Base-by-base conservation (phyloP, 1,284 basidiomycete species). In the Trichosporon faecale region DNA sequence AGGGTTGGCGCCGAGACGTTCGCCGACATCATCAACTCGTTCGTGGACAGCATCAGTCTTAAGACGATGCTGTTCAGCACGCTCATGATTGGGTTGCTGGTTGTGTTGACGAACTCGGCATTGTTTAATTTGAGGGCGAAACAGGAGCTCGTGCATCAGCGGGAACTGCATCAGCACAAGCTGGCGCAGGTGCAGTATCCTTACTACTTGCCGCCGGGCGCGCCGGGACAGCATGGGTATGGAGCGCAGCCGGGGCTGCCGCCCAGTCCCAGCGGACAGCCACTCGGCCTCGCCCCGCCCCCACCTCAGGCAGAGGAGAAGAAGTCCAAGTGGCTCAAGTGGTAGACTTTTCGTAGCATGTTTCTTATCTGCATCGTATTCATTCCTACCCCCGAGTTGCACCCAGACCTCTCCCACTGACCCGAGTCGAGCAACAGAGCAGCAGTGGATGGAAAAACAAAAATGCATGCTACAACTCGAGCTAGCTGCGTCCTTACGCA, bases 21-120 rank as follows among this genome's bases (percentile, higher is more conserved):
- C 81, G 96, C 94, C 64, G 95, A 97, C 77, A 92, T 98, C 46
- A 90, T 98, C 76, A 97, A 98, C 82, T 90, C 93, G 8, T 99
- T 99, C 80, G 92, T 98, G 33, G 96, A 98, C 80, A 91, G 92
- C 57, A 95, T 98, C 80, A 95, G 91, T 82, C 98, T 94, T 93
- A 97, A 96, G 85, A 95, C 94, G 18, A 86, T 98, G 85, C 93
- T 92, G 74, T 94, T 94, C 84, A 89, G 90, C 14, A 81, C 94
- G 77, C 89, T 89, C 72, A 93, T 92, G 35, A 84, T 94, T 66
- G 86, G 90, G 18, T 93, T 93, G 82, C 79, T 94, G 73, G 91
- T 92, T 31, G 84, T 92, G 46, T 90, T 95, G 82, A 88, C 94
- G 82, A 95, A 95, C 84, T 87, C 91, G 7, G 85, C 94, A 46